Evolutionary conservation across 805 yeast genomes (phyloP), one percentile per base, ranked within the genome.

Genomic region (Tetrapisispora iriomotensis): DNA sequence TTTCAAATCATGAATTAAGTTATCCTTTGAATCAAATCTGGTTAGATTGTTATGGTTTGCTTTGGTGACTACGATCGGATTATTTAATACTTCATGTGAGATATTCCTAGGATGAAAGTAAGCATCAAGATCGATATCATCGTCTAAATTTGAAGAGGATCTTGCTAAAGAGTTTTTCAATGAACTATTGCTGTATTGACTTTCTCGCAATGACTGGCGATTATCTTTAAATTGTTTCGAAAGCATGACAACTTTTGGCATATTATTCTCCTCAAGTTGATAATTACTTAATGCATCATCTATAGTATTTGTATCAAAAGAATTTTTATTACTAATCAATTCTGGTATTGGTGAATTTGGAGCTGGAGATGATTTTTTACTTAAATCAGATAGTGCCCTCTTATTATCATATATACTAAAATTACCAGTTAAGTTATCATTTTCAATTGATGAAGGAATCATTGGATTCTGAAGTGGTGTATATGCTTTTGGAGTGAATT

Each of bases 1-100:
- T 46, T 78, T 83, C 27, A 82, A 61, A 18, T 51, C 50, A 19
- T 57, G 57, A 19, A 81, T 76, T 39, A 70, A 70, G 7, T 20
- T 15, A 19, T 20, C 31, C 6, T 27, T 20, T 8, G 49, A 50
- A 6, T 49, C 56, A 7, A 54, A 60, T n/a, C 59, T 60, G 19
- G 53, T 54, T 4, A 54, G 53, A 2, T 60, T 51, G 5, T 52
- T 49, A 45, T 71, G 71, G 4, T 79, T 77, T 39, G 64, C 66
- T 22, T 61, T 61, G 45, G 75, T 77, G 43, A 72, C 68, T 5
- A 47, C 54, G 0, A 79, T 80, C 29, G 64, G 64, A 34, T 64
- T 61, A n/a, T 60, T 51, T 48, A 35, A 17, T 14, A 28, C 17
- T n/a, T 33, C 37, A 19, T 23, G 45, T 34, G 45, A 51, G 45